phyloP scores from a whole-genome alignment of 2,329 filamentous ascomycete genomes.

The Fonsecaea erecta region DNA sequence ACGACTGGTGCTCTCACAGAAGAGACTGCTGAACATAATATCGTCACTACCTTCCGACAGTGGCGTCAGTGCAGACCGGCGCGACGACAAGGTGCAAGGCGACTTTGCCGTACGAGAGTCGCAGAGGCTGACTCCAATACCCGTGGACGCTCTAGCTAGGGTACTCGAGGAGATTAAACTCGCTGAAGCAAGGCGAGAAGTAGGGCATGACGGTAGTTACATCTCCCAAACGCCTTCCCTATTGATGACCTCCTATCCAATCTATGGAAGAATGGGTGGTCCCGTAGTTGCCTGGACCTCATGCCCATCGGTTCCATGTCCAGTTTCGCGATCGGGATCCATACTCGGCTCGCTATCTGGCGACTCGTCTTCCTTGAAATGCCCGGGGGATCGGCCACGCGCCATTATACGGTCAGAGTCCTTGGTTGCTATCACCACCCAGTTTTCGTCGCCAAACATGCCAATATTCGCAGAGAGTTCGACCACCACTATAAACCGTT shows the following conservation, averaged over 20 bases:
- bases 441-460: slow-evolving; percentile 56
- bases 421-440: slow-evolving; percentile 71
- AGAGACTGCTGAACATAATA: slow-evolving; percentile 21
- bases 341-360: slow-evolving; percentile 72
- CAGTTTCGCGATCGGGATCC: slow-evolving; percentile 67
- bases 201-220: slow-evolving; percentile 29
- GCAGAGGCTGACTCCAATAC: slow-evolving; percentile 25
- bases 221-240: slow-evolving; percentile 28
- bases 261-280: slow-evolving; percentile 21
- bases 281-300: slow-evolving; percentile 14
- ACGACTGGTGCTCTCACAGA: slow-evolving; percentile 13
- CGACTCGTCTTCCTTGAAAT: slow-evolving; percentile 67
- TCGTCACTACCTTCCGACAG: slow-evolving; percentile 33
- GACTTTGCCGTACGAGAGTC: slow-evolving; percentile 30
- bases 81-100: slow-evolving; percentile 27
- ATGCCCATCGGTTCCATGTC: slow-evolving; percentile 48
- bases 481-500: slow-evolving; percentile 89
- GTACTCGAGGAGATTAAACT: slow-evolving; percentile 31
- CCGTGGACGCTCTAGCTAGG: slow-evolving; percentile 22
- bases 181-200: slow-evolving; percentile 25
- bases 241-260: slow-evolving; percentile 30
- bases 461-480: slow-evolving; percentile 75
- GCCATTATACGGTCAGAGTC: slow-evolving; percentile 84
- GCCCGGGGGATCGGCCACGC: slow-evolving; percentile 78
- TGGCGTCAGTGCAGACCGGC: slow-evolving; percentile 32